A percentile compares a stretch with the other conserved stretches of the same genome.
phyloP scores from a whole-genome alignment of 2,329 filamentous ascomycete genomes.

The Venturia effusa region DNA sequence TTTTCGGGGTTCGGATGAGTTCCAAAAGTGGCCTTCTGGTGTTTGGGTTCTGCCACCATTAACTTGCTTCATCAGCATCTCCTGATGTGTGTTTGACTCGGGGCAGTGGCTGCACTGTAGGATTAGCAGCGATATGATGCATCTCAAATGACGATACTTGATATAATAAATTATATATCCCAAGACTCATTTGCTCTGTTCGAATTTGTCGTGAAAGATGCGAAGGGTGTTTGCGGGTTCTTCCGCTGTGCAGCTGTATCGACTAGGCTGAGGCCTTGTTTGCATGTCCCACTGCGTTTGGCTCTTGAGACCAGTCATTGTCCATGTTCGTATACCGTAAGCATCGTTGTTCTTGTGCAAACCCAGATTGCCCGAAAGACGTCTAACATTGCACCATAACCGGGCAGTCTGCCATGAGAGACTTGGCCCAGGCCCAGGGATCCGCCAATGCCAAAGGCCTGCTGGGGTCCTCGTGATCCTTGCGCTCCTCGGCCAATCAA shows the following conservation, averaged over 20 bases:
- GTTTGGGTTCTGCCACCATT: neutral
- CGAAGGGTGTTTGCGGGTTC: neutral
- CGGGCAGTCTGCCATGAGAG: too few species aligned
- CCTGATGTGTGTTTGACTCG: constrained; percentile 2
- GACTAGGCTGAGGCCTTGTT: constrained; percentile 4
- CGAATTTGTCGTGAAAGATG: neutral
- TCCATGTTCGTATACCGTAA: neutral
- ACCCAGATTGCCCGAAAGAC: neutral
- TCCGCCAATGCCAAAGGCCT: neutral
- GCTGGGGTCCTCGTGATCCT: neutral
- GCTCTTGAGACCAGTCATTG: neutral
- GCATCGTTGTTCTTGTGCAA: neutral
- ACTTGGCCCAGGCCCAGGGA: neutral
- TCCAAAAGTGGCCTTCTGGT: constrained; percentile 5
- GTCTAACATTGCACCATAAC: neutral
- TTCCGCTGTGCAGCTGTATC: neutral
- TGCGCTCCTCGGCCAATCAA: neutral
- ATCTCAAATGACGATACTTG: constrained; percentile 2
- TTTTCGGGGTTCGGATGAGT: constrained; percentile 2
- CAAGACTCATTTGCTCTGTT: neutral
- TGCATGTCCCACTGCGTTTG: neutral
- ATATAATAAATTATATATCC: neutral
- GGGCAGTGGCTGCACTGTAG: constrained; percentile 3
- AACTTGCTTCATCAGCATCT: constrained; percentile 1
- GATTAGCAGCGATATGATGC: constrained; percentile 6